These are phyloP conservation scores for Solanum pennellii DNA, from an alignment of 257 asterid genomes.

Conservation along the genomic window DNA sequence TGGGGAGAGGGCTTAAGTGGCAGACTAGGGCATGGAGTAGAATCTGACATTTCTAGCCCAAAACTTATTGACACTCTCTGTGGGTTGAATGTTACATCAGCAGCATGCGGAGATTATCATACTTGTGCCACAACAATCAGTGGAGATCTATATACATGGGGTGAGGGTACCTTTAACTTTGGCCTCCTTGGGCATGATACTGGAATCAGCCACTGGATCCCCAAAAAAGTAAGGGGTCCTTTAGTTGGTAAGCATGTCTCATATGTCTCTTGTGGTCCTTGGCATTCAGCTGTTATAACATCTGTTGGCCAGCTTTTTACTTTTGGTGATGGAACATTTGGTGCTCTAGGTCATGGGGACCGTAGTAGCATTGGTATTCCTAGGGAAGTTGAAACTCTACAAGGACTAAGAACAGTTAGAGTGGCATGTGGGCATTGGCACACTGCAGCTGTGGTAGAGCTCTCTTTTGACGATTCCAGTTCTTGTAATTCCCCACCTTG, in stretches of 20 bases:
- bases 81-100: slow-evolving; percentile 28
- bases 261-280: slow-evolving; percentile 61
- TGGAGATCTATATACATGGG: slow-evolving; percentile 76
- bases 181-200: slow-evolving; percentile 71
- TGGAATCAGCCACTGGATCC: slow-evolving; percentile 54
- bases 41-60: slow-evolving; percentile 33
- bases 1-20: slow-evolving; percentile 76
- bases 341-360: slow-evolving; percentile 74
- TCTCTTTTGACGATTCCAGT: slow-evolving; percentile 10
- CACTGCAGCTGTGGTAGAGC: slow-evolving; percentile 64
- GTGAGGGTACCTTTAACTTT: slow-evolving; percentile 45
- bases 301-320: slow-evolving; percentile 52
- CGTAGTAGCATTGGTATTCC: slow-evolving; percentile 36
- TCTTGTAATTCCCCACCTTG: slow-evolving; percentile 14
- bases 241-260: slow-evolving; percentile 39
- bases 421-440: slow-evolving; percentile 79
- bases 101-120: slow-evolving; percentile 72
- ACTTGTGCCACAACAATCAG: slow-evolving; percentile 49
- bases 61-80: slow-evolving; percentile 31
- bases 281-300: slow-evolving; percentile 70
- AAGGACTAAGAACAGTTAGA: slow-evolving; percentile 30
- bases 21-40: slow-evolving; percentile 63
- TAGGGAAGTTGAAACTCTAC: slow-evolving; percentile 46
- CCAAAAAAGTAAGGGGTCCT: slow-evolving; percentile 40
- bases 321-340: slow-evolving; percentile 76